Base-by-base conservation (phyloP, 23 red algal species). In the Pyropia haitanensis region DNA sequence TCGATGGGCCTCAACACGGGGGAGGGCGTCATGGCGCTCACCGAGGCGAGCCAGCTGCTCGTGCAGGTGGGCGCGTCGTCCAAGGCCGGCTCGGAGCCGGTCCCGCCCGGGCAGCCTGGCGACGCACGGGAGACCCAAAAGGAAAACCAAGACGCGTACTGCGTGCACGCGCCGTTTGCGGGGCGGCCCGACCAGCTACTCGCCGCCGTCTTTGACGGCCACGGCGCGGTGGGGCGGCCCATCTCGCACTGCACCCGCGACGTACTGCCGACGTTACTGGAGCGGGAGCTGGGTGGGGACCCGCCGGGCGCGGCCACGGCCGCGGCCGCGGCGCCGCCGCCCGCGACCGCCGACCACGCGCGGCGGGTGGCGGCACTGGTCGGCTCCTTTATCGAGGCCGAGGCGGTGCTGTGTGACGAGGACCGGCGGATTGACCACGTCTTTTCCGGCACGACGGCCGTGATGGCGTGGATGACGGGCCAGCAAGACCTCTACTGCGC, bases 371-470 rank as follows among this genome's bases (percentile, higher is more conserved):
- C 39, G 2, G 39, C 39, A 53, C 82, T 87, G 39, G 25, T 58
- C 16, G 61, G 62, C 62, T 44, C 70, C 16, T 78, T 78, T 48
- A 58, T 23, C 1, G 56, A 67, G 25, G 73, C 82, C 18, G 82
- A 87, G 29, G 50, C 64, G 4, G 72, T 59, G 23, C 63, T 78
- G 18, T 75, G 58, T 8, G 82, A 78, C 23, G 30, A 48, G 19
- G 53, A 63, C n/a, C 44, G 48, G 24, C 27, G 54, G 28, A 89
- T 97, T 50, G 80, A 97, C 56, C 81, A 82, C 33, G 73, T 66
- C 6, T 89, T 89, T 62, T 77, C 65, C 48, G 91, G 91, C 56
- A 96, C 91, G 7, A 96, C 91, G 1, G 83, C 75, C 26, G 76
- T 96, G 10, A 74, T 87, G 23, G 61, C 66, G 3, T 88, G 83